Evolutionary conservation across 2,329 filamentous ascomycete species (phyloP), one percentile per base, ranked within the genome.

Genomic region (Fusarium nisikadoi): DNA sequence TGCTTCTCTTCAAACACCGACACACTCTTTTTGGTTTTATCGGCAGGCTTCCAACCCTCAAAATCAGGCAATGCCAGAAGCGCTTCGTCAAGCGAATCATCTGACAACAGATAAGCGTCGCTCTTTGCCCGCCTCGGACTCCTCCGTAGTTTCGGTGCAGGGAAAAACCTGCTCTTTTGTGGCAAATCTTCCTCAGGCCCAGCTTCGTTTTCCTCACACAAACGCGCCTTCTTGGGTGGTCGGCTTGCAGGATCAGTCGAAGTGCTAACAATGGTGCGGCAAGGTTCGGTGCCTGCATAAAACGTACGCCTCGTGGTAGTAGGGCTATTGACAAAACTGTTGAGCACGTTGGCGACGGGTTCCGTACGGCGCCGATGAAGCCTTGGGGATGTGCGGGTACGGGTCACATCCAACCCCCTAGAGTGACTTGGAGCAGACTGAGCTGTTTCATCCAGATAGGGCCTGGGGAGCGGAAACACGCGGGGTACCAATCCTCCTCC

Each of bases 401-500:
- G 68, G 20, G 41, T 63, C 41, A 72, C 53, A 38, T 68, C 70
- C n/a, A 67, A 64, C 41, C 71, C 68, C 29, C 43, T 67, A 10
- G 68, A 53, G 33, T 54, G 33, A 36, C 58, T 68, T 25, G 65
- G 65, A 31, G 63, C 56, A 45, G 68, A 75, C 46, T 59, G 79
- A 61, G 67, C 55, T 35, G 78, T 72, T 8, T 80, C 81, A 7
- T 86, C 83, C 29, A 90, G 72, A 69, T 90, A 90, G 3, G 88
- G 88, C 43, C 88, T 82, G 1, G 88, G 88, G 12, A 90, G 81
- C 6, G 88, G 88, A 65, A 89, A 90, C 1, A 90, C 87, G 3
- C 88, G 84, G 5, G 88, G 86, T 9, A 85, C 84, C 38, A 85
- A 77, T 7, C 84, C 87, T 62, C 85, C 84, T 29, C 84, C 80